Evolutionary conservation across 352 stramenopile genomes (phyloP).

Genomic region (Phytophthora pistaciae): DNA sequence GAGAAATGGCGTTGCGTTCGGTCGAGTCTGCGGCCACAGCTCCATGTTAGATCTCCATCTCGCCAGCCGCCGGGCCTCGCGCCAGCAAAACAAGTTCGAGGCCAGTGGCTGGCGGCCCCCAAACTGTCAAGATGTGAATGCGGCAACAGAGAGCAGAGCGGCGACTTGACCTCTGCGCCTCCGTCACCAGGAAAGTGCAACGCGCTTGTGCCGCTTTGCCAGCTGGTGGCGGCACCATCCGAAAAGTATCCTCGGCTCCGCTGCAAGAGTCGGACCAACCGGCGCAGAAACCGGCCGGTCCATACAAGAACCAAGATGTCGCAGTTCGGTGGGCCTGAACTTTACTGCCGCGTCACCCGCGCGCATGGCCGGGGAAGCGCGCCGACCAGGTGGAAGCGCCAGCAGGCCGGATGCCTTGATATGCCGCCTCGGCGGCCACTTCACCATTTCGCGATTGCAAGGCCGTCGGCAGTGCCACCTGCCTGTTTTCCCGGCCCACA

Average conservation of each 20-base stretch:
- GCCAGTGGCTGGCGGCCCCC: background rate
- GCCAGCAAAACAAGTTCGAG: background rate
- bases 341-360: slow-evolving; percentile 31
- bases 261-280: slow-evolving; percentile 13
- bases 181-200: slow-evolving; percentile 14
- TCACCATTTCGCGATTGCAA: slow-evolving; percentile 36
- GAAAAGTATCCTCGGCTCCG: slow-evolving; percentile 22
- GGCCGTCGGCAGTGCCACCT: slow-evolving; percentile 33
- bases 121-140: slow-evolving; percentile 1
- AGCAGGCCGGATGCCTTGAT: background rate
- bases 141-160: background rate
- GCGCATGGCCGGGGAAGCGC: slow-evolving; percentile 1
- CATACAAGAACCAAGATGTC: slow-evolving; percentile 30
- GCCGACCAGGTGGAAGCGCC: slow-evolving; percentile 26
- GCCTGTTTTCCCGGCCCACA: slow-evolving; percentile 26
- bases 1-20: background rate
- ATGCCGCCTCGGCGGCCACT: slow-evolving; percentile 7
- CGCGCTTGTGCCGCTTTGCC: background rate
- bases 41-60: background rate
- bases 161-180: slow-evolving; percentile 15
- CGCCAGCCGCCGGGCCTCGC: background rate
- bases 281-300: slow-evolving; percentile 7
- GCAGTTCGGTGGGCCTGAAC: slow-evolving; percentile 27
- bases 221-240: slow-evolving; percentile 12
- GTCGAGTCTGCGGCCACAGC: background rate